Conservation (phyloP, 345 rosid genomes). For the Cardiospermum halicacabum region DNA sequence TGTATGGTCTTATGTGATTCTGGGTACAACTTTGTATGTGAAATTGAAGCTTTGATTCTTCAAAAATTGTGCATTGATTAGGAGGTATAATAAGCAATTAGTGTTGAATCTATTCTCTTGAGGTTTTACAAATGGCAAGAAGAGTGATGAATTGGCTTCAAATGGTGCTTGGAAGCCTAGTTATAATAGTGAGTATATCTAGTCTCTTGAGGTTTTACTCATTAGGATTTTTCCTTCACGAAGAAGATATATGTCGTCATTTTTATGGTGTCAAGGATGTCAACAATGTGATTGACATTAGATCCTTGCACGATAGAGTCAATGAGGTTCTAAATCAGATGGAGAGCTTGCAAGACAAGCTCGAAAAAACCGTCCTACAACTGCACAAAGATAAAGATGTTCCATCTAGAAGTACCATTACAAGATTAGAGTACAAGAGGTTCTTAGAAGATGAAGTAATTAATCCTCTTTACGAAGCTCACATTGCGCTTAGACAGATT, state of each 20-base stretch:
- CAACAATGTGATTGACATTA: constrained; percentile 42
- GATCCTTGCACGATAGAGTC: constrained; percentile 39
- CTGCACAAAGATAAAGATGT: constrained; percentile 51
- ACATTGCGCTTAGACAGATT: constrained; percentile 62
- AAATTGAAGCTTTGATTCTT: background rate
- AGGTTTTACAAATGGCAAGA: constrained; percentile 47
- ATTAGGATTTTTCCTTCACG: constrained; percentile 57
- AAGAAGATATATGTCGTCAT: constrained; percentile 58
- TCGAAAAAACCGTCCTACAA: constrained; percentile 51
- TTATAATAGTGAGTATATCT: constrained; percentile 50
- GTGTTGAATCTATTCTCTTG: background rate
- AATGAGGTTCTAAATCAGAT: constrained; percentile 48
- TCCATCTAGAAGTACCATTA: constrained; percentile 24
- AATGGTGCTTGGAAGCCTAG: constrained; percentile 55
- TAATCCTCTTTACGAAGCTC: constrained; percentile 59
- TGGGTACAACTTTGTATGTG: background rate
- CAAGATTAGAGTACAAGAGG: constrained; percentile 47
- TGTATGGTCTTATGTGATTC: background rate
- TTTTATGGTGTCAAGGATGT: constrained; percentile 45
- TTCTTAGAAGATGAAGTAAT: constrained; percentile 71
- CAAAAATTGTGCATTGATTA: constrained; percentile 3
- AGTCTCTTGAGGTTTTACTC: constrained; percentile 69
- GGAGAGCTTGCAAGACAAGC: constrained; percentile 58
- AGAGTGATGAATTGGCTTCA: constrained; percentile 62
- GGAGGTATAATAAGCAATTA: constrained; percentile 5